These are phyloP conservation scores for Kokia cookei DNA, from an alignment of 441 rosid genomes.

Conservation along the genomic window DNA sequence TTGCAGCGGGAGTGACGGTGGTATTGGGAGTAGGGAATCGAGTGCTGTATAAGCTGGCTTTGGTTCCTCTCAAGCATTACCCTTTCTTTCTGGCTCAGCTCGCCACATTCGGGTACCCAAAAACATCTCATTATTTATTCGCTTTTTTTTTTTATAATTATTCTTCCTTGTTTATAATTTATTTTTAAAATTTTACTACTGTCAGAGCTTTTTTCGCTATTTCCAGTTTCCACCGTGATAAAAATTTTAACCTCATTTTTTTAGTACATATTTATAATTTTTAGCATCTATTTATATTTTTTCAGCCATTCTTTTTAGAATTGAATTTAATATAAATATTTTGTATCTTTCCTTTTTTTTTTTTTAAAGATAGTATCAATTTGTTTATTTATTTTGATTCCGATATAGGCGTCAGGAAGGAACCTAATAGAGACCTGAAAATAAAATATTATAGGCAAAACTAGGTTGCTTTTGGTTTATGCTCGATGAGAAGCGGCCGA, in stretches of 20 bases:
- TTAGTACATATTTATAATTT: too few relatives aligned
- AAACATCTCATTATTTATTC: background rate
- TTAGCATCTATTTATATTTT: too few relatives aligned
- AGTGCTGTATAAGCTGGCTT: conserved; percentile 73
- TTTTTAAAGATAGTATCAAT: too few relatives aligned
- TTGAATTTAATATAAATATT: too few relatives aligned
- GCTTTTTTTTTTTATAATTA: background rate
- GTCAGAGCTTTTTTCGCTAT: background rate
- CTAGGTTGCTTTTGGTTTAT: background rate
- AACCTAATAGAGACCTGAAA: too few relatives aligned
- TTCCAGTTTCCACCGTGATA: background rate
- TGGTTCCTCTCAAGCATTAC: conserved; percentile 78
- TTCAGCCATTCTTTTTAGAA: too few relatives aligned
- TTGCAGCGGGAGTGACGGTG: conserved; percentile 64
- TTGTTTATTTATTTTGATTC: too few relatives aligned
- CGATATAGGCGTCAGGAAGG: too few relatives aligned
- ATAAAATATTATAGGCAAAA: background rate
- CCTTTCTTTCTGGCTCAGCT: conserved; percentile 97
- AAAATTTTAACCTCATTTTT: background rate
- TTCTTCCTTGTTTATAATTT: background rate
- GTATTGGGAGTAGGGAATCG: conserved; percentile 86
- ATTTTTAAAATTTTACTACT: background rate
- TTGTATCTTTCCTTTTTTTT: too few relatives aligned
- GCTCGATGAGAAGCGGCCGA: background rate
- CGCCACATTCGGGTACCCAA: conserved; percentile 80